These are phyloP conservation scores for Naganishia friedmannii DNA, from an alignment of 768 basidiomycete species.

Conservation along the genomic window DNA sequence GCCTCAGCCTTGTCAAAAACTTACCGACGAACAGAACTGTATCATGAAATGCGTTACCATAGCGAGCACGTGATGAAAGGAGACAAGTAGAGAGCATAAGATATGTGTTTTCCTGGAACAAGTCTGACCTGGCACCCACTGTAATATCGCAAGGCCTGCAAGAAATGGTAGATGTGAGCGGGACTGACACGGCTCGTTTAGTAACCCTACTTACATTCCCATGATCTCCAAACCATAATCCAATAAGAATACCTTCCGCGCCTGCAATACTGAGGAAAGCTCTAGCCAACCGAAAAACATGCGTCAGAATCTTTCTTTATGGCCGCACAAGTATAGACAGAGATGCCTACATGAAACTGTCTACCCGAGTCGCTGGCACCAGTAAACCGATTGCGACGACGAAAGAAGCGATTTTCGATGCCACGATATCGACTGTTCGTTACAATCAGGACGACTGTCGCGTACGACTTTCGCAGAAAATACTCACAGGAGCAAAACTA, in stretches of 20 bases:
- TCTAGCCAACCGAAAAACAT: conserved; percentile 53
- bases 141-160: conserved; percentile 60
- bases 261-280: conserved; percentile 77
- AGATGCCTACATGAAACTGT: conserved; percentile 75
- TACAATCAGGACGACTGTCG: not conserved
- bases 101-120: not conserved
- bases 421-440: conserved; percentile 64
- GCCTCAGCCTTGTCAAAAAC: not conserved
- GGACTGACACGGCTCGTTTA: not conserved
- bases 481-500: conserved; percentile 43
- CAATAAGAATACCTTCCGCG: conserved; percentile 82
- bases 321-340: no score
- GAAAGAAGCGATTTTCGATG: conserved; percentile 87
- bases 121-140: conserved; percentile 66
- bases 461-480: not conserved
- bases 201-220: conserved; percentile 59
- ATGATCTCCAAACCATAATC: conserved; percentile 94
- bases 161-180: conserved; percentile 6
- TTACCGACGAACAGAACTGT: conserved; percentile 43
- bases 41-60: not conserved
- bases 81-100: not conserved
- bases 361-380: conserved; percentile 77
- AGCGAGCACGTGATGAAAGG: no score
- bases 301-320: not conserved
- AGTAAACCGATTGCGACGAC: conserved; percentile 81